phyloP scores from a whole-genome alignment of 805 yeast genomes.

The Starmerella apis region DNA sequence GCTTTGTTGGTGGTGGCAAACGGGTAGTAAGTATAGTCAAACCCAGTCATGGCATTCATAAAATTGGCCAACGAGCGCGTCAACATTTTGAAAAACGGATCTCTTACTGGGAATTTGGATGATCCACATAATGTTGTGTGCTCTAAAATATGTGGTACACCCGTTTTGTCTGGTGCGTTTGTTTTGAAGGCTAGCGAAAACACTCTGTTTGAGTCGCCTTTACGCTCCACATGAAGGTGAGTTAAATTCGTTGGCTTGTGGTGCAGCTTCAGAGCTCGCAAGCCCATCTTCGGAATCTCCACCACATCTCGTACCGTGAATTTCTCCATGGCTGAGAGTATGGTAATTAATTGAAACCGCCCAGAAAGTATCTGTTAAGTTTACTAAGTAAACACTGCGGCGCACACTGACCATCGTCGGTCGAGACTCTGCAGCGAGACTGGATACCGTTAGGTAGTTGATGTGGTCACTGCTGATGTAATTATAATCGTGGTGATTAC shows the following conservation, averaged over 20 bases:
- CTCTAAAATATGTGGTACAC: constrained; percentile 91
- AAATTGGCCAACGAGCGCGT: constrained; percentile 88
- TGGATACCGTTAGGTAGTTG: neutral
- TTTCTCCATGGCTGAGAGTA: constrained; percentile 35
- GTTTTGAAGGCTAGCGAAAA: constrained; percentile 86
- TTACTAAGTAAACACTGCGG: neutral
- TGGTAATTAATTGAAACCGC: neutral
- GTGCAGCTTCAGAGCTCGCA: constrained; percentile 62
- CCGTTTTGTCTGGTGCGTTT: constrained; percentile 88
- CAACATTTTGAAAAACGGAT: constrained; percentile 95
- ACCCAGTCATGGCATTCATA: constrained; percentile 99
- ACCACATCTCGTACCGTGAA: constrained; percentile 53
- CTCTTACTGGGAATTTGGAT: constrained; percentile 79
- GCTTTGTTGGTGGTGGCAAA: constrained; percentile 83
- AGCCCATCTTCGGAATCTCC: constrained; percentile 69
- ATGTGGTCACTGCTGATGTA: neutral
- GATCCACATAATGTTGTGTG: constrained; percentile 97
- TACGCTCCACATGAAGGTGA: constrained; percentile 69
- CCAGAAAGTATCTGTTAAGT: neutral
- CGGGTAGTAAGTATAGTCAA: constrained; percentile 90
- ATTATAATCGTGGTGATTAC: too few species aligned
- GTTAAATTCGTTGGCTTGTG: constrained; percentile 64
- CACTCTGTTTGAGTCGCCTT: constrained; percentile 75
- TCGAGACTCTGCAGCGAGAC: neutral
- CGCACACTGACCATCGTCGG: neutral